A percentile compares a stretch with the other conserved stretches of the same genome.
These are phyloP conservation scores for Saururus chinensis DNA, from an alignment of 164 flowering plant genomes.

Conservation along the genomic window DNA sequence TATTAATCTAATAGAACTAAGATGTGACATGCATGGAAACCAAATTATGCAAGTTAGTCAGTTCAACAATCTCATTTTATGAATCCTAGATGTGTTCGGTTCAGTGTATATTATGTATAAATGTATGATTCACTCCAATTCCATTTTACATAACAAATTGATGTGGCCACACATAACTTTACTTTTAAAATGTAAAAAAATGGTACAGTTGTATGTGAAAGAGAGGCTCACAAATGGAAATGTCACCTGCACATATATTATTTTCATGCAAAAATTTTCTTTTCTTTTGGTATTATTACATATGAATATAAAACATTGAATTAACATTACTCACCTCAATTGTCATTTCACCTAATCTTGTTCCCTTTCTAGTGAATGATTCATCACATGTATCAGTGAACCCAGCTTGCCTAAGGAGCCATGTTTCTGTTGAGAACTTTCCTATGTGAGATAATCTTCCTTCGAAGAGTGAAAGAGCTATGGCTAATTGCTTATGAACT, in stretches of 20 bases:
- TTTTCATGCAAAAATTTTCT: too few species aligned
- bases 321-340: conserved; percentile 15
- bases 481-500: conserved; percentile 42
- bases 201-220: too few species aligned
- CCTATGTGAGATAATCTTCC: conserved; percentile 38
- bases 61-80: not conserved
- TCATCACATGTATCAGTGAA: conserved; percentile 16
- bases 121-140: too few species aligned
- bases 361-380: conserved; percentile 16
- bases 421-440: conserved; percentile 30
- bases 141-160: too few species aligned
- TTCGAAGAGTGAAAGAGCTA: conserved; percentile 45
- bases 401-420: conserved; percentile 54
- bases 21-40: too few species aligned
- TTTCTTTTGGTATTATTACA: not conserved
- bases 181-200: too few species aligned
- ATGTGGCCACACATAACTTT: too few species aligned
- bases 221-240: too few species aligned
- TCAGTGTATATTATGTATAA: too few species aligned
- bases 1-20: too few species aligned
- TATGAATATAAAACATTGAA: not conserved
- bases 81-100: too few species aligned
- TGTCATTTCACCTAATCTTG: conserved; percentile 4
- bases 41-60: not conserved
- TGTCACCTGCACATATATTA: too few species aligned